Conservation (phyloP, 305 asterid genomes). For the Caryopteris hybrid region DNA sequence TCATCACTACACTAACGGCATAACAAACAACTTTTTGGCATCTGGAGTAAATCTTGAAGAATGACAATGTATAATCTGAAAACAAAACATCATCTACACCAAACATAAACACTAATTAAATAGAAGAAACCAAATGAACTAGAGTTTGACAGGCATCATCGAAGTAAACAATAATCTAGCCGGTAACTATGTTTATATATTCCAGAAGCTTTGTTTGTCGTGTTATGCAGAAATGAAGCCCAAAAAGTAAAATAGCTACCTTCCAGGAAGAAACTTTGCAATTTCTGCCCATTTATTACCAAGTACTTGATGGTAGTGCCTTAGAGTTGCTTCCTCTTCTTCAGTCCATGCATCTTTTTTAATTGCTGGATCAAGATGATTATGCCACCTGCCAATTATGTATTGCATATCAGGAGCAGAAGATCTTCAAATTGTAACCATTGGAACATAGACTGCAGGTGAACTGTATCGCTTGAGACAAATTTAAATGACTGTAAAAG, state of each 20-base stretch:
- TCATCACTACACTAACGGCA: neutral
- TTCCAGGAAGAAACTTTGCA: slow-evolving; percentile 77
- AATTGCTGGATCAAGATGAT: slow-evolving; percentile 75
- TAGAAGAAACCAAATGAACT: neutral
- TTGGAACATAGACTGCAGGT: neutral
- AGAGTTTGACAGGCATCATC: neutral
- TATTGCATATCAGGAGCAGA: slow-evolving; percentile 17
- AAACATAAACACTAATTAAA: neutral
- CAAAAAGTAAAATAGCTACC: slow-evolving; percentile 35
- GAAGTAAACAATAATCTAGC: neutral
- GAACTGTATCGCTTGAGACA: neutral
- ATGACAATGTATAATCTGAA: neutral
- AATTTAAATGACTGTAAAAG: neutral
- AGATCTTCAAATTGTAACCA: neutral
- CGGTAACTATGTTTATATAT: neutral
- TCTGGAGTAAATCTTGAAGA: neutral
- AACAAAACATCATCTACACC: neutral
- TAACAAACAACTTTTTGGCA: neutral
- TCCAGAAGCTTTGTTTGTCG: neutral
- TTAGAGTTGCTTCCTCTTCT: slow-evolving; percentile 54
- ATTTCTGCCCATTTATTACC: slow-evolving; percentile 91
- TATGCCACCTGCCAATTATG: slow-evolving; percentile 64
- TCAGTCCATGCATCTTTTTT: slow-evolving; percentile 74
- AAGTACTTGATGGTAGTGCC: slow-evolving; percentile 42
- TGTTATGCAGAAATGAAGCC: neutral